phyloP scores from a whole-genome alignment of 2,329 filamentous ascomycete genomes.

The Botryotinia globosa region DNA sequence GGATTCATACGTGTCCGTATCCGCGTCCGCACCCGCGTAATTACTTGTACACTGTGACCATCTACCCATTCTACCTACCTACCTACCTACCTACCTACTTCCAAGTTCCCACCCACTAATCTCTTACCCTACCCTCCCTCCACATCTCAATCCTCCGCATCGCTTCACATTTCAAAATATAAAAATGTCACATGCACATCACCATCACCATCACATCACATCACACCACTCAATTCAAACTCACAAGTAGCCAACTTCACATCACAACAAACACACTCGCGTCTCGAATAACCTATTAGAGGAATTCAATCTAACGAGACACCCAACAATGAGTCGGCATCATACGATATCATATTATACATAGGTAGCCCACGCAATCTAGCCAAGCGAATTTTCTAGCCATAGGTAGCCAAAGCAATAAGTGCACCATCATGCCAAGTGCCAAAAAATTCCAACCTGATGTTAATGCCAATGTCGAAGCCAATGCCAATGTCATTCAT shows the following conservation, averaged over 20 bases:
- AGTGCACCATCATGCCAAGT: not conserved
- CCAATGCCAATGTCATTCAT: not conserved
- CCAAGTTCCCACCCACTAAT: too few species aligned
- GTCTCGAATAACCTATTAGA: not conserved
- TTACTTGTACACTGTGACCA: too few species aligned
- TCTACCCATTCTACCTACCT: too few species aligned
- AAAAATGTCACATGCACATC: too few species aligned
- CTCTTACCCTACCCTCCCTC: too few species aligned
- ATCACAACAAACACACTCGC: not conserved
- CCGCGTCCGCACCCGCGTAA: too few species aligned
- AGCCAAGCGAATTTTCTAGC: slow-evolving; percentile 2
- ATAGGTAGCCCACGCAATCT: not conserved
- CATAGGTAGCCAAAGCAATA: slow-evolving; percentile 14
- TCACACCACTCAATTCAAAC: not conserved
- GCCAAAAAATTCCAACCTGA: not conserved
- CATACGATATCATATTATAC: not conserved
- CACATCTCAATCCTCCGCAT: too few species aligned
- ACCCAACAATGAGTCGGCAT: not conserved
- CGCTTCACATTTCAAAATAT: too few species aligned
- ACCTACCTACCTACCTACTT: too few species aligned
- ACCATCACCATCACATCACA: too few species aligned
- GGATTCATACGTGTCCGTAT: too few species aligned
- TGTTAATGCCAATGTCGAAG: not conserved
- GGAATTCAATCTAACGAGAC: not conserved
- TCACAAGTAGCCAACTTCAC: not conserved